Evolutionary conservation across 2,329 filamentous ascomycete species (phyloP), one percentile per base, ranked within the genome.

Genomic region (Didymella pinodella): DNA sequence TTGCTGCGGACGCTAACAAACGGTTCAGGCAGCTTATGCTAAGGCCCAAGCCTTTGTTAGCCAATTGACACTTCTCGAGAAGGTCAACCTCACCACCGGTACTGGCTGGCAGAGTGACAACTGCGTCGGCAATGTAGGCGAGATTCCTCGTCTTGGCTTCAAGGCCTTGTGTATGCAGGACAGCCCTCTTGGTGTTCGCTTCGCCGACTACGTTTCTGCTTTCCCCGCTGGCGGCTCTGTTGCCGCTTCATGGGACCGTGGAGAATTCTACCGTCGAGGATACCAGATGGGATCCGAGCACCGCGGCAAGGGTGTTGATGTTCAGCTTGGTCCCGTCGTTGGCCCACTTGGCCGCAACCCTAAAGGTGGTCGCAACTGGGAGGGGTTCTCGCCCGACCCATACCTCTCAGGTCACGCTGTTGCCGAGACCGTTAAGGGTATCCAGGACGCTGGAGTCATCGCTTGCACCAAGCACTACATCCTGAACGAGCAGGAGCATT

Each of bases 11-110:
- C 22, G 49, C 50, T 59, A 22, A 59, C 12, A 16, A 6, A n/a
- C 8, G n/a, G 12, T 3, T 8, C 18, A 59, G 56, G 56, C 87
- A 7, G 92, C 92, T 38, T 93, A 96, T 67, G 80, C 79, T 20
- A 88, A 90, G 76, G 93, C 93, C 1, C 87, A 86, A 66, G 86
- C 83, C 2, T 94, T 97, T 70, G 92, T 97, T 45, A 90, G 89
- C 10, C 88, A 93, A 74, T 79, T 97, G 78, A 96, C 92, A 0
- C 83, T 97, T 34, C 74, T 88, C 11, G 93, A 97, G 77, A 97
- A 97, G 81, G 92, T 98, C 77, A 98, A 98, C 77, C 77, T 99
- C 64, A 98, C 94, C 2, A 97, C 93, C 0, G 94, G 94, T 76
- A 86, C 90, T 64, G 93, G 93, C 86, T 94, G 79, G 76, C 87